These are phyloP conservation scores for Casaregolazyma suthepensis DNA, from an alignment of 1,139 yeast species.

Conservation along the genomic window DNA sequence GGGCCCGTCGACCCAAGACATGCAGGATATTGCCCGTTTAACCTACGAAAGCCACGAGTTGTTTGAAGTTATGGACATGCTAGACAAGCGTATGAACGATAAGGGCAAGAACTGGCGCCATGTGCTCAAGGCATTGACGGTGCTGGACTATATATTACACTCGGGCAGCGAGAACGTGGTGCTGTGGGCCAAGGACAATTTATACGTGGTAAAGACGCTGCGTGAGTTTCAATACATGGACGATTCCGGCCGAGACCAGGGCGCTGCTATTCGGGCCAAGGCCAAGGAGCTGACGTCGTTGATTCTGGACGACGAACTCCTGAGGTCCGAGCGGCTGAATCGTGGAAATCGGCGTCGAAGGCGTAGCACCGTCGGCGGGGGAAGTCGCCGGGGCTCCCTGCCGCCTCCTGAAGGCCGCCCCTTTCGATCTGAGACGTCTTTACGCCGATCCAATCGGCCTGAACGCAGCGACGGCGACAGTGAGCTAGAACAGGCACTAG, in stretches of 20 bases:
- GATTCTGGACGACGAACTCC: conserved; percentile 76
- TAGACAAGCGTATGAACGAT: conserved; percentile 88
- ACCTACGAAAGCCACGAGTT: conserved; percentile 74
- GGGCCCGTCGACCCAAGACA: conserved; percentile 75
- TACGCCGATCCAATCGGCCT: conserved; percentile 11
- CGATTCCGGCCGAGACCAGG: conserved; percentile 78
- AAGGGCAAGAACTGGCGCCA: conserved; percentile 99
- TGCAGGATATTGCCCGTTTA: conserved; percentile 77
- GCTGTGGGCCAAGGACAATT: conserved; percentile 86
- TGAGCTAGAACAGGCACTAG: conserved; percentile 80
- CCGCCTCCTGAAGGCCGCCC: conserved; percentile 12
- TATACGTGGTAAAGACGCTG: conserved; percentile 83
- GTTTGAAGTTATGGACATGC: conserved; percentile 90
- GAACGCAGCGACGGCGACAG: conserved; percentile 53
- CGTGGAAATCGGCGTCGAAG: conserved; percentile 24
- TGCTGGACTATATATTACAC: conserved; percentile 81
- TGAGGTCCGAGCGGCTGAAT: conserved; percentile 65
- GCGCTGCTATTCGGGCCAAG: conserved; percentile 79
- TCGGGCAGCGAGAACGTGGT: conserved; percentile 90
- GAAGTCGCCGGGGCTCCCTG: conserved; percentile 7
- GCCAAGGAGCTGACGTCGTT: conserved; percentile 84
- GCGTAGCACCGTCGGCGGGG: conserved; percentile 6
- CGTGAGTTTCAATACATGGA: conserved; percentile 86
- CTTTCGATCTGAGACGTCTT: conserved; percentile 10
- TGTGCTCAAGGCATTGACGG: conserved; percentile 77